Conservation (phyloP, 176 grass and related monocot genomes). For the Areca catechu region DNA sequence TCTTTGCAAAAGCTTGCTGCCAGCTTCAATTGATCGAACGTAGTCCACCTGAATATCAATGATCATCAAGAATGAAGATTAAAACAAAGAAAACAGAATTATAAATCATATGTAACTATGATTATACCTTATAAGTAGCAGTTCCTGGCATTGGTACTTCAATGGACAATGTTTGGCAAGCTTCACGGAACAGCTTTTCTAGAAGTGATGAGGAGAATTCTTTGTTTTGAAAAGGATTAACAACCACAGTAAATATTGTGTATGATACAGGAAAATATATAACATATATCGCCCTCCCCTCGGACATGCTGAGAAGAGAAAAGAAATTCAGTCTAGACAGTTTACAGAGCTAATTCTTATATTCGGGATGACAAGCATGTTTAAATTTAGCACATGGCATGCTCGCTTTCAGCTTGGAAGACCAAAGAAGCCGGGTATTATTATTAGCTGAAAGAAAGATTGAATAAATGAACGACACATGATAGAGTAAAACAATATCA, state of each 20-base stretch:
- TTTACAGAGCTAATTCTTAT: not conserved
- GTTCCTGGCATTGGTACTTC: constrained; percentile 30
- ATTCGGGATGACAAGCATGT: too few relatives aligned
- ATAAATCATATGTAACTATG: constrained; percentile 1
- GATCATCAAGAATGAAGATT: not conserved
- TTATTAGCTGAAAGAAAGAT: too few relatives aligned
- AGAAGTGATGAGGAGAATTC: constrained; percentile 74
- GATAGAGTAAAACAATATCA: constrained; percentile 7
- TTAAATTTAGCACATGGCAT: too few relatives aligned
- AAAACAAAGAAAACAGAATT: too few relatives aligned
- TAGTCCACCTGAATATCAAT: constrained; percentile 65
- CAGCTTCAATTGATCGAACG: constrained; percentile 61
- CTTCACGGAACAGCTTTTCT: constrained; percentile 90
- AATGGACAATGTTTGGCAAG: constrained; percentile 29
- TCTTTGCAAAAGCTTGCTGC: constrained; percentile 76
- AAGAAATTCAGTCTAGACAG: constrained; percentile 12
- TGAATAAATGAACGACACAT: too few relatives aligned
- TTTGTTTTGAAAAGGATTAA: constrained; percentile 94
- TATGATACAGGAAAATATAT: constrained; percentile 63
- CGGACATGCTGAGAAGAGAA: constrained; percentile 51
- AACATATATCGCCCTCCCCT: constrained; percentile 85
- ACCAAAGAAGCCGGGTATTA: too few relatives aligned
- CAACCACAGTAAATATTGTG: constrained; percentile 54
- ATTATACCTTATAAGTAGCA: constrained; percentile 47
- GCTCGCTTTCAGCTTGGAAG: too few relatives aligned